These are phyloP conservation scores for Stephania cephalantha DNA, from an alignment of 164 flowering plant genomes.

Conservation along the genomic window DNA sequence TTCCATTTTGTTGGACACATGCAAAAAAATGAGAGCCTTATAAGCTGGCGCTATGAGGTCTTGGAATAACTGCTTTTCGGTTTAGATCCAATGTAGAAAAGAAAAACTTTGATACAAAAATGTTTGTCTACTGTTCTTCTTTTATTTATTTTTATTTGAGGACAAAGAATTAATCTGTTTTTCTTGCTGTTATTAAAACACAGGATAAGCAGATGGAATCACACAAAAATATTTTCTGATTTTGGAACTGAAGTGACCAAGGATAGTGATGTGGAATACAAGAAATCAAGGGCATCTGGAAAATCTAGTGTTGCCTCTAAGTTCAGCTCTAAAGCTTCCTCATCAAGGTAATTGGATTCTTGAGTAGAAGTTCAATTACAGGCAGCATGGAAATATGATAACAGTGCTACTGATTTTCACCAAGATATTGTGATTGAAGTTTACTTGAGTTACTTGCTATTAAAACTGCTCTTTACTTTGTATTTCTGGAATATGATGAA, in stretches of 20 bases:
- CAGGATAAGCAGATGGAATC: constrained; percentile 94
- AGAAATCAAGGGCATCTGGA: constrained; percentile 32
- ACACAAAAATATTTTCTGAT: constrained; percentile 90
- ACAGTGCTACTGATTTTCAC: not conserved
- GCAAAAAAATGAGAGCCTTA: not conserved
- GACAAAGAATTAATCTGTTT: too few relatives aligned
- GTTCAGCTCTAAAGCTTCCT: constrained; percentile 44
- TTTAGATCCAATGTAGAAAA: not conserved
- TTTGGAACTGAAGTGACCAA: constrained; percentile 54
- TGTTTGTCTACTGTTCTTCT: not conserved
- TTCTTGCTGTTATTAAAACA: not conserved
- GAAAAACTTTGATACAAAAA: not conserved
- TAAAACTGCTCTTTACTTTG: not conserved
- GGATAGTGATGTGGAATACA: constrained; percentile 45
- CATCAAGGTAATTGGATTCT: constrained; percentile 39
- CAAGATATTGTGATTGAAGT: not conserved
- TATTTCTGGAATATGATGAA: not conserved
- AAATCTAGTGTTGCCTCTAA: constrained; percentile 31
- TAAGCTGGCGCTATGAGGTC: too few relatives aligned
- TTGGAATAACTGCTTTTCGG: too few relatives aligned
- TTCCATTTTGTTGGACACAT: not conserved
- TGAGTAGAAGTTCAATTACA: not conserved
- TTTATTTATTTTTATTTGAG: not conserved
- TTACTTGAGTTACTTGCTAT: not conserved
- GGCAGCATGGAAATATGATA: not conserved